phyloP scores from a whole-genome alignment of 2,329 filamentous ascomycete species.

The Colletotrichum cuscutae region DNA sequence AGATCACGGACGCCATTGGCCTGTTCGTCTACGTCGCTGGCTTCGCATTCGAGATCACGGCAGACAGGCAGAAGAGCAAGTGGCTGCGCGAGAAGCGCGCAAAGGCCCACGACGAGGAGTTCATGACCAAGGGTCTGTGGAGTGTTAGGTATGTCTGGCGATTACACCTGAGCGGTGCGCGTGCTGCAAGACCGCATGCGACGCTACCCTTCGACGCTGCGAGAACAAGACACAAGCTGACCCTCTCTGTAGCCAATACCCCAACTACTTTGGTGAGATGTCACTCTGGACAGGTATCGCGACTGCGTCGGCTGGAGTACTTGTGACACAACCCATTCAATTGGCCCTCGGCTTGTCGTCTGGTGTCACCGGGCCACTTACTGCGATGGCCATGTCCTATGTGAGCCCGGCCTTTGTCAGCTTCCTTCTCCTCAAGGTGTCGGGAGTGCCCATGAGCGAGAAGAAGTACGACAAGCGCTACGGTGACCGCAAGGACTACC shows the following conservation, averaged over 20 bases:
- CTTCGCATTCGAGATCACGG: slow-evolving; percentile 68
- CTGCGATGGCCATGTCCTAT: slow-evolving; percentile 57
- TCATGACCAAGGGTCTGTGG: slow-evolving; percentile 73
- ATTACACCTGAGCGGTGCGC: background rate
- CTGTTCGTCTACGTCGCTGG: slow-evolving; percentile 68
- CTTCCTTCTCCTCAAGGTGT: slow-evolving; percentile 71
- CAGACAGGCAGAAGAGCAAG: slow-evolving; percentile 71
- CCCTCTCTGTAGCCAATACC: slow-evolving; percentile 60
- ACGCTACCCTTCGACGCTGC: background rate
- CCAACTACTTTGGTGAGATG: slow-evolving; percentile 79
- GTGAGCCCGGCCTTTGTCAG: slow-evolving; percentile 73
- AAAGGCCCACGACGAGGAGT: slow-evolving; percentile 75
- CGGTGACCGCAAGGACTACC: slow-evolving; percentile 72
- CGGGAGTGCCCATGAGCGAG: slow-evolving; percentile 74
- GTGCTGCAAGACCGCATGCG: background rate
- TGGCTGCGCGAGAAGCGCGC: slow-evolving; percentile 71
- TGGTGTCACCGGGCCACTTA: slow-evolving; percentile 42
- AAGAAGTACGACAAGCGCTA: slow-evolving; percentile 74
- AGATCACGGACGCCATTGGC: slow-evolving; percentile 65
- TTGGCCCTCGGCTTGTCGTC: slow-evolving; percentile 66
- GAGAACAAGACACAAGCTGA: background rate
- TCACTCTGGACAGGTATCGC: slow-evolving; percentile 77
- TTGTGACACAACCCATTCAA: slow-evolving; percentile 65
- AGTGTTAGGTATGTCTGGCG: slow-evolving; percentile 55
- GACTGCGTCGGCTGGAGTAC: slow-evolving; percentile 64